Base-by-base conservation (phyloP, 2,329 filamentous ascomycete genomes). In the Lachnellula subtilissima region DNA sequence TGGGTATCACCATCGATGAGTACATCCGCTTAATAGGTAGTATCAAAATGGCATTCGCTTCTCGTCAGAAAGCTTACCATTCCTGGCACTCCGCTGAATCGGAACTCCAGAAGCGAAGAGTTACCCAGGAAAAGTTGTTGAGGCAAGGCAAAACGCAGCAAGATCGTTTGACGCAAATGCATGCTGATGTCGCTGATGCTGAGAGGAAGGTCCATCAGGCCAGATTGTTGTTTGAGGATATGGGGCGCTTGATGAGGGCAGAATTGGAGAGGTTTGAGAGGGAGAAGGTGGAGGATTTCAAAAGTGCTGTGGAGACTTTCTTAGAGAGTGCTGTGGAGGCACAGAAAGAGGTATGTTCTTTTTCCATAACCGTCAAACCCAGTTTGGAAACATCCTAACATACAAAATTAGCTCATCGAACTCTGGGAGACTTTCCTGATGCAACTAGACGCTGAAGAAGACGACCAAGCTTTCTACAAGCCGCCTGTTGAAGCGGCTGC, bases 271-370 rank as follows among this genome's bases (percentile, higher is more conserved):
- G 92, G 17, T 99, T 99, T 68, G 94, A 99, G 75, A 84, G 83
- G 66, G 94, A 99, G 74, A 99, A 99, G 78, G 94, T 99, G 3
- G 94, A 99, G 71, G 94, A 99, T 71, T 99, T 99, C 74, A 99
- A 99, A 79, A 94, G 89, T 60, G 93, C 92, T 0, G 92, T 99
- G 2, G 94, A 99, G 76, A 99, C 94, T 1, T 99, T 96, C 74
- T 74, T 99, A 65, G 94, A 99, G 77, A 92, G 94, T 68, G 91
- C 94, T 3, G 91, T 99, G 4, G 94, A 99, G 74, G 94, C 93
- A 54, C 94, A 99, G 76, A 99, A 99, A 75, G 94, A 99, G 86
- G 93, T 94, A 71, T 73, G 83, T 73, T 17, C 8, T 35, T 15
- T 43, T 46, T 15, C 15, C 11, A 42, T 40, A 14, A 40, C 37